A percentile compares a stretch with the other conserved stretches of the same genome.
These are phyloP conservation scores for Solanum piurae DNA, from an alignment of 257 asterid species.

Conservation along the genomic window DNA sequence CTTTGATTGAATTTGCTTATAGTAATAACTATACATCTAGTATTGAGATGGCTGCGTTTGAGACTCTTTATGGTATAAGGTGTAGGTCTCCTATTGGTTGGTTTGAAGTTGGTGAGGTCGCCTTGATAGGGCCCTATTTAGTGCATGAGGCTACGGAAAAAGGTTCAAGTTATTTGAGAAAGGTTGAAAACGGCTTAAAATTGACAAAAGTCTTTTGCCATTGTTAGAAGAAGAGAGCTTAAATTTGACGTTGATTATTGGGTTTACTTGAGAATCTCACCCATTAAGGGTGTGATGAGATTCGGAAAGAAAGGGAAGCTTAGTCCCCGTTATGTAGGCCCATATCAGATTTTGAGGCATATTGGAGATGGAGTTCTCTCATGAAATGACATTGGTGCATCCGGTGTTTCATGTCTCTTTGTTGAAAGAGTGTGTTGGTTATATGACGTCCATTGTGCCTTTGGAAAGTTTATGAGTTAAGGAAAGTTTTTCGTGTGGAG, in stretches of 20 bases:
- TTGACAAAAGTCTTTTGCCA: neutral
- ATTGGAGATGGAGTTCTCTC: neutral
- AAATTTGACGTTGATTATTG: neutral
- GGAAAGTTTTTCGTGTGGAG: no score
- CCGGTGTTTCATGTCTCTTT: no score
- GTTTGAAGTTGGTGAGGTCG: neutral
- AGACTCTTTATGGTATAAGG: neutral
- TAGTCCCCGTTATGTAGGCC: neutral
- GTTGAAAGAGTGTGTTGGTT: no score
- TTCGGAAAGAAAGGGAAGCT: no score
- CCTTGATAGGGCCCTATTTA: no score
- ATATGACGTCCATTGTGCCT: no score
- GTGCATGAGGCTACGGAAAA: neutral
- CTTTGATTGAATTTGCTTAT: neutral
- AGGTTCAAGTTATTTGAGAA: no score
- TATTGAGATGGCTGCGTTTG: neutral
- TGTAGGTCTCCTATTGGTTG: neutral
- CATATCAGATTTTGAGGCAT: no score
- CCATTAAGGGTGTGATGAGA: neutral
- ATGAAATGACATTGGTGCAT: no score
- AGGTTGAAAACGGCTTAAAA: neutral
- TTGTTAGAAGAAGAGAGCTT: neutral
- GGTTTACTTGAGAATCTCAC: neutral
- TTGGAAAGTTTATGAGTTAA: no score
- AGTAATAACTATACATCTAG: neutral